Evolutionary conservation across 2,329 filamentous ascomycete genomes (phyloP), one percentile per base, ranked within the genome.

Genomic region (Aspergillaceae sp.): DNA sequence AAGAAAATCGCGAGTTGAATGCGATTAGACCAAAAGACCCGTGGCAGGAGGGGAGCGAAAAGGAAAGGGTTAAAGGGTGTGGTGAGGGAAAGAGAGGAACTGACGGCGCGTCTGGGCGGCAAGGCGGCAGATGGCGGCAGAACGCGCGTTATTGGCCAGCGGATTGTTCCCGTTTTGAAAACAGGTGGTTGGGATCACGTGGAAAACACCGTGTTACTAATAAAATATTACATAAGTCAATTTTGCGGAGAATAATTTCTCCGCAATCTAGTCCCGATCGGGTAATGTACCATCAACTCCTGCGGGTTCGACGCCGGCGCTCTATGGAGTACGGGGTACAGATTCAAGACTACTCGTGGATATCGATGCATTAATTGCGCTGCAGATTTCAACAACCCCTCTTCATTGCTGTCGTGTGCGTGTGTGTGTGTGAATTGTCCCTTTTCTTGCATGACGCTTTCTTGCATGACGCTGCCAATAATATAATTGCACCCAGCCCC

Each of bases 131-230:
- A 19, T 11, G 34, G 34, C 7, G n/a, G 19, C 19, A 2, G 1
- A 11, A 11, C 34, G 34, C 34, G 34, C n/a, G 1, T 36, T n/a
- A 28, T 38, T 38, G 36, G 36, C 26, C 19, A 3, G 11, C 19
- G 19, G 2, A 19, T 1, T 19, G 19, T 19, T 19, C 19, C 19
- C 19, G 19, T 19, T 19, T 19, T 19, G 19, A 44, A 11, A 33
- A 27, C 7, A 6, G 4, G 47, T 51, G 61, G 61, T 56, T 64
- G 59, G 56, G 55, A 40, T 62, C 61, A 64, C 62, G 59, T 60
- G 59, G 3, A 1, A 5, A 19, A 5, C n/a, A 5, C 8, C 29
- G 8, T 27, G 29, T 51, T 47, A 48, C 36, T 52, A 42, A 51
- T 37, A 7, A 10, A 3, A 2, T 11, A 41, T 42, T 45, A 48